phyloP scores from a whole-genome alignment of 768 basidiomycete species.

The Tulasnella sp. region DNA sequence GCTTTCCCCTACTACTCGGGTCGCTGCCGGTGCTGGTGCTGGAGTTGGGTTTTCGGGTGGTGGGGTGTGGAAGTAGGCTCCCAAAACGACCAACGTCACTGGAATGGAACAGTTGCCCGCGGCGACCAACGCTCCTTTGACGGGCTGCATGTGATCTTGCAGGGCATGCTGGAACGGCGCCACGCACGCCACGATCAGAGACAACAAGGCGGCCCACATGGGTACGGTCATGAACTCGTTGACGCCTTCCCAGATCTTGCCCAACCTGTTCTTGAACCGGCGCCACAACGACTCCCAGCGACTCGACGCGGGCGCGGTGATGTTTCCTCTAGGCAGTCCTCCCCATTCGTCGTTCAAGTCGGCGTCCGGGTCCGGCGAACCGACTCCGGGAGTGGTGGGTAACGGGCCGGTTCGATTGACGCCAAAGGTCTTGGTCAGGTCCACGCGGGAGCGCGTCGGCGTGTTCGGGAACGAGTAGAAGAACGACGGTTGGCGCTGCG shows the following conservation, averaged over 20 bases:
- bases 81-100: slow-evolving; percentile 86
- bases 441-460: slow-evolving; percentile 40
- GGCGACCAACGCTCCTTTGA: slow-evolving; percentile 67
- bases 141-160: slow-evolving; percentile 61
- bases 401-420: background rate
- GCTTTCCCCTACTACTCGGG: slow-evolving; percentile 6
- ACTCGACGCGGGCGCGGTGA: slow-evolving; percentile 24
- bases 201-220: slow-evolving; percentile 75
- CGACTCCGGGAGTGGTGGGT: background rate
- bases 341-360: slow-evolving; percentile 34
- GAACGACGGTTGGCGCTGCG: slow-evolving; percentile 47
- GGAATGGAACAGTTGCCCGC: slow-evolving; percentile 85
- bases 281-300: slow-evolving; percentile 28
- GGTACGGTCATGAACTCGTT: slow-evolving; percentile 88
- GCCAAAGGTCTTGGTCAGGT: background rate
- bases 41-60: background rate
- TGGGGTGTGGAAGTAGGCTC: slow-evolving; percentile 74
- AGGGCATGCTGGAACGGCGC: slow-evolving; percentile 74
- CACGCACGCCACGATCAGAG: slow-evolving; percentile 75
- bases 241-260: slow-evolving; percentile 48
- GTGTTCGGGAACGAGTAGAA: slow-evolving; percentile 73
- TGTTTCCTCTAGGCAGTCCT: background rate
- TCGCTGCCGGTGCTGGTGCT: slow-evolving; percentile 42
- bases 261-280: slow-evolving; percentile 41
- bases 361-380: slow-evolving; percentile 6